These are phyloP conservation scores for Hypoxylon sp. DNA, from an alignment of 2,329 filamentous ascomycete genomes.

Conservation along the genomic window DNA sequence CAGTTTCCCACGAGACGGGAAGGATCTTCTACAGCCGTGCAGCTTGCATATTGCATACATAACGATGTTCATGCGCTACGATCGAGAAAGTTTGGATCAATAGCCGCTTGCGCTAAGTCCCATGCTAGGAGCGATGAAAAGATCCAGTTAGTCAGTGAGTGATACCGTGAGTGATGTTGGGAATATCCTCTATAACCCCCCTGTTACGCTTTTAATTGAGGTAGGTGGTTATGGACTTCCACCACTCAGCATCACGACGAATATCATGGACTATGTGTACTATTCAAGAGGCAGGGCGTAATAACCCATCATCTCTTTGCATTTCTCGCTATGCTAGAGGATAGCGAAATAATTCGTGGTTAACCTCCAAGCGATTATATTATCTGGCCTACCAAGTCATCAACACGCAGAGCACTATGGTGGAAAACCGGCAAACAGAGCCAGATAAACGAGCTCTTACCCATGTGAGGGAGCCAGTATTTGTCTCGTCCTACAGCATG, in stretches of 20 bases:
- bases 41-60: slow-evolving; percentile 23
- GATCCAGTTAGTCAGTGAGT: slow-evolving; percentile 10
- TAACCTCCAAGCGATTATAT: slow-evolving; percentile 13
- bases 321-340: background rate
- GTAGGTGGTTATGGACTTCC: slow-evolving; percentile 1
- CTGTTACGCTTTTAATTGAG: slow-evolving; percentile 13
- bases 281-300: slow-evolving; percentile 1
- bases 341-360: slow-evolving; percentile 9
- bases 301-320: slow-evolving; percentile 9
- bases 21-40: slow-evolving; percentile 36
- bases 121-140: slow-evolving; percentile 26
- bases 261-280: background rate
- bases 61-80: slow-evolving; percentile 15
- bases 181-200: slow-evolving; percentile 13
- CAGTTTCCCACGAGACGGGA: slow-evolving; percentile 32
- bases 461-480: slow-evolving; percentile 40
- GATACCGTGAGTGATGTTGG: background rate
- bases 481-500: slow-evolving; percentile 31
- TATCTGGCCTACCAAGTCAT: slow-evolving; percentile 9
- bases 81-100: slow-evolving; percentile 29
- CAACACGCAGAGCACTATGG: slow-evolving; percentile 11
- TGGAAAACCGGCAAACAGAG: slow-evolving; percentile 30
- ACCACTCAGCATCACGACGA: slow-evolving; percentile 1
- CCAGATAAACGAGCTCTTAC: slow-evolving; percentile 17
- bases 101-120: slow-evolving; percentile 36